Conservation (phyloP, 805 yeast species). For the Candida broadrunensis region DNA sequence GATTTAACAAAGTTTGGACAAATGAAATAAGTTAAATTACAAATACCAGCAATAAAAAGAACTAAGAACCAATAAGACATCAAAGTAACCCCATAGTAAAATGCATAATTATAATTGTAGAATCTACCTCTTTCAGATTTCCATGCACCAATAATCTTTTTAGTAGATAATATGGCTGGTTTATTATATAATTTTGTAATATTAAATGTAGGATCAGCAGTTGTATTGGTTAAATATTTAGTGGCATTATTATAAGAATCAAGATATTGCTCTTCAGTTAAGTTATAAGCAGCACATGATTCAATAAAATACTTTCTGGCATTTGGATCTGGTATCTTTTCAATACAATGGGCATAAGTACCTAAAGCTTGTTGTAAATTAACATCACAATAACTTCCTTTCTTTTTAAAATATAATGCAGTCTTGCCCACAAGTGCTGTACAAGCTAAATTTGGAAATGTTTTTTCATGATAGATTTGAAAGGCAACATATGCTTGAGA, state of each 20-base stretch:
- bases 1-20: constrained; percentile 33
- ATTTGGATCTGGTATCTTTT: constrained; percentile 16
- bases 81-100: constrained; percentile 38
- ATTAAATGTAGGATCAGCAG: constrained; percentile 25
- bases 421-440: constrained; percentile 17
- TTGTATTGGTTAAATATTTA: constrained; percentile 29
- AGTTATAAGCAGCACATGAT: constrained; percentile 18
- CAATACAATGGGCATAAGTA: constrained; percentile 33
- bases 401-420: constrained; percentile 20
- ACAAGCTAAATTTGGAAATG: constrained; percentile 26
- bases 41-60: constrained; percentile 37
- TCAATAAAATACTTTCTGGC: constrained; percentile 22
- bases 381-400: constrained; percentile 28
- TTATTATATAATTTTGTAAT: constrained; percentile 21
- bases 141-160: constrained; percentile 22
- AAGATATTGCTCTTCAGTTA: constrained; percentile 30
- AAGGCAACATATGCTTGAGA: constrained; percentile 14
- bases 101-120: constrained; percentile 36
- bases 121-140: constrained; percentile 25
- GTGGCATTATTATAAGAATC: constrained; percentile 42
- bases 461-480: constrained; percentile 19
- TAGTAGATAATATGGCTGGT: constrained; percentile 33
- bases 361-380: constrained; percentile 39
- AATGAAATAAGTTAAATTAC: constrained; percentile 38
- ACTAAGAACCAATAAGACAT: constrained; percentile 50